Evolutionary conservation across 345 rosid species (phyloP), one percentile per base, ranked within the genome.

Genomic region (Lepidium aucheri): DNA sequence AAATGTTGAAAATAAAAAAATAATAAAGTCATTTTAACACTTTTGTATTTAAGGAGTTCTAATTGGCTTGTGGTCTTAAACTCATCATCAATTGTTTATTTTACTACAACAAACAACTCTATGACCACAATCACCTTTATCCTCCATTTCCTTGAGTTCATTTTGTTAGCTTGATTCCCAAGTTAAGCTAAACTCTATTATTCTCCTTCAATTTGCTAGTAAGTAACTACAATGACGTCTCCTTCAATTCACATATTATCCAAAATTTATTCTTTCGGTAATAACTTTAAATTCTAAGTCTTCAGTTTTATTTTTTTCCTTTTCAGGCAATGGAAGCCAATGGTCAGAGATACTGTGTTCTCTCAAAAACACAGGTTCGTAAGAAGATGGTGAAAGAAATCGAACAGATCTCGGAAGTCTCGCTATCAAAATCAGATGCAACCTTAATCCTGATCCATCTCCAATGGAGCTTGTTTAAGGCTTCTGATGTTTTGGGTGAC

Each of bases 381-480:
- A 63, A 53, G 3, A 53, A 53, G 39, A 34, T 70, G 40, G 16
- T 0, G 68, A 17, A 38, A 9, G 41, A 33, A 42, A 44, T 61
- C 49, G 4, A 61, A 0, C 49, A 17, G 17, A 54, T 63, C 51
- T 53, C 63, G 1, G 69, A 70, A 14, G 13, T 54, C 10, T 63
- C 43, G 0, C 0, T 70, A 13, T 54, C 69, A 11, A 50, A 26
- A 38, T 54, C 64, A 0, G 43, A 70, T 9, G 69, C 64, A 28
- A 45, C 57, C 7, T 10, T 70, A 0, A 47, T 56, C 50, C 33
- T 63, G n/a, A 30, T 63, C 18, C 57, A 8, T 40, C 76, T 64
- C 18, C 38, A 30, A 11, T 72, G 65, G 70, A 50, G 57, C 65
- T 18, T 45, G 14, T 49, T 36, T 3, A 50, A 22, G 20, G 69